Evolutionary conservation across 306 rosid species (phyloP), one percentile per base, ranked within the genome.

Genomic region (Malus fusca): DNA sequence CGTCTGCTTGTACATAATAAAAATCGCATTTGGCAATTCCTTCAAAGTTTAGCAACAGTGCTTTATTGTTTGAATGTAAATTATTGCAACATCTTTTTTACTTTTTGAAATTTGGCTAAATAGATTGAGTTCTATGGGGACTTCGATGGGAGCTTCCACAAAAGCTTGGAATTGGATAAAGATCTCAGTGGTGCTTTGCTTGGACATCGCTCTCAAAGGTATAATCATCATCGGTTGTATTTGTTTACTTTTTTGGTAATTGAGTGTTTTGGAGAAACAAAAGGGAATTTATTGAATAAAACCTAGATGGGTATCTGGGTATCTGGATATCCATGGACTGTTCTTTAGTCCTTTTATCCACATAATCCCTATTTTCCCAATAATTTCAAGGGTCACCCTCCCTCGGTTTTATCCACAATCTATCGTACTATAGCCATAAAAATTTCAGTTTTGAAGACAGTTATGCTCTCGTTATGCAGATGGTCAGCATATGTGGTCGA

Each of bases 401-500:
- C 46, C 69, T 19, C 7, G 1, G 17, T 18, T 65, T 18, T 65
- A 65, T 65, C 69, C 40, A 30, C 4, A 2, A 40, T 62, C 69
- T 30, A 19, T 18, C 6, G 2, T 23, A 40, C 37, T 58, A 13
- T 37, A 72, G 43, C 19, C 3, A 40, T 59, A 35, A 1, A n/a
- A 14, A 22, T 37, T 31, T 37, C 67, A 56, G 68, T 35, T 64
- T 58, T 73, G 37, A 73, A 58, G 68, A 40, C 5, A 25, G 5
- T 62, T 35, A 19, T 71, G 42, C 26, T 52, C 28, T 77, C 79
- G 43, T 78, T 8, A 9, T 89, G 83, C 75, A 95, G 97, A 86
- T 95, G 98, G 98, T 95, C 98, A 8, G 97, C 98, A 18, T 95
- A 84, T 63, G 96, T 95, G 70, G 95, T 87, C 18, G 98, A 92